Evolutionary conservation across 257 asterid species (phyloP), one percentile per base, ranked within the genome.

Genomic region (Solanum raphanifolium): DNA sequence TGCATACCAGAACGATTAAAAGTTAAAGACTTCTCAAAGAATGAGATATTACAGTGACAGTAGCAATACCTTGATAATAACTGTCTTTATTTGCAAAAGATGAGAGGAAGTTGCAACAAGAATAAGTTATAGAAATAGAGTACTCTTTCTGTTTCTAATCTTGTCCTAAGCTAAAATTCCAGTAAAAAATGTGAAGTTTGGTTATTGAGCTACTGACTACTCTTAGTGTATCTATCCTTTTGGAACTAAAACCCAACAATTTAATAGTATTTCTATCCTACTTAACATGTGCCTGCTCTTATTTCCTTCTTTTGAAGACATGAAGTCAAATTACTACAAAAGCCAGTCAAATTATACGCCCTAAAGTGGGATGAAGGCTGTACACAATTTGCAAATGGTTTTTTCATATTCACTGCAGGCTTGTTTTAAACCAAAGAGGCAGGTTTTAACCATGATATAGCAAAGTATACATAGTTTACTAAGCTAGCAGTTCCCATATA

Each of bases 1-100:
- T 96, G 94, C 87, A 90, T 10, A 23, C 86, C 68, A 81, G n/a
- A 82, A 48, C 1, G 29, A 82, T 9, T 16, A 9, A 4, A 82
- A 20, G 66, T 79, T 48, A 9, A 46, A 46, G 68, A 31, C 86
- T 46, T 48, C 27, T 31, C 18, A 32, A 82, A 46, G 69, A 82
- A 82, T 82, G 86, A 48, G 69, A 25, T 82, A 29, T 29, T 48
- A 29, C 86, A 43, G 41, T 16, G 31, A 31, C 86, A 82, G 13
- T 18, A 82, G 41, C 7, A 29, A 20, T 31, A 48, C 43, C 20
- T 82, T 82, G 69, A 82, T 20, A 82, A 43, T 48, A 82, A 82
- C 41, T 5, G 29, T 29, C 41, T 52, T 82, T 36, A 31, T 25
- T 31, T 29, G 86, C 43, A 82, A 48, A 48, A 18, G 12, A 48